Evolutionary conservation across 495 filamentous ascomycete genomes (phyloP).

Genomic region (Glarea lozoyensis): DNA sequence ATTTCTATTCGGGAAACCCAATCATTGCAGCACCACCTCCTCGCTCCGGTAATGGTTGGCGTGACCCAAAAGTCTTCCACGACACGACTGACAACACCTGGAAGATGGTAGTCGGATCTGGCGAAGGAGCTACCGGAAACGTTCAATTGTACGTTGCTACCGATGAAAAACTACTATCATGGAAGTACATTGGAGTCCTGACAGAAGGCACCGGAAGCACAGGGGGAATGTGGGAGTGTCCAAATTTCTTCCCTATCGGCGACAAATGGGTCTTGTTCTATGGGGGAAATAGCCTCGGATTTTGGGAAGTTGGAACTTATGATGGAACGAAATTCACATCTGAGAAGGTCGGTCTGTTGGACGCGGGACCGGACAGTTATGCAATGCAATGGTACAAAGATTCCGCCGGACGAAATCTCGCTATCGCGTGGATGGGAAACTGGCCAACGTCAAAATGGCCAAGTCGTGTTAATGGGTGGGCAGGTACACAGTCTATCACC

Average conservation of each 20-base stretch:
- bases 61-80: constrained; percentile 18
- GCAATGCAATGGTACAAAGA: constrained; percentile 14
- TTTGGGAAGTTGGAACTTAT: constrained; percentile 31
- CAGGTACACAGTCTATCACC: constrained; percentile 10
- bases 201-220: constrained; percentile 12
- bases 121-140: constrained; percentile 9
- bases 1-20: constrained; percentile 16
- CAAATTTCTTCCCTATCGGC: constrained; percentile 25
- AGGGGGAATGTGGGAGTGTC: constrained; percentile 20
- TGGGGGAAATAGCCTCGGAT: constrained; percentile 4
- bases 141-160: constrained; percentile 11
- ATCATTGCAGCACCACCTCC: constrained; percentile 17
- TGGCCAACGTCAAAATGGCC: constrained; percentile 12
- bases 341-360: constrained; percentile 18
- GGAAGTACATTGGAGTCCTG: constrained; percentile 15
- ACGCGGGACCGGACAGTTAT: constrained; percentile 15
- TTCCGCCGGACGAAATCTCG: constrained; percentile 11
- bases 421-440: constrained; percentile 16
- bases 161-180: constrained; percentile 3
- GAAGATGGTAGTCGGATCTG: constrained; percentile 17
- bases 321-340: constrained; percentile 27
- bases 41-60: constrained; percentile 10
- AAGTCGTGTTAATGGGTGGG: constrained; percentile 14
- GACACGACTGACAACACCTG: constrained; percentile 10
- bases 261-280: constrained; percentile 21